A percentile compares a stretch with the other conserved stretches of the same genome.
phyloP scores from a whole-genome alignment of 208 protist genomes.

The Leishmania mexicana region DNA sequence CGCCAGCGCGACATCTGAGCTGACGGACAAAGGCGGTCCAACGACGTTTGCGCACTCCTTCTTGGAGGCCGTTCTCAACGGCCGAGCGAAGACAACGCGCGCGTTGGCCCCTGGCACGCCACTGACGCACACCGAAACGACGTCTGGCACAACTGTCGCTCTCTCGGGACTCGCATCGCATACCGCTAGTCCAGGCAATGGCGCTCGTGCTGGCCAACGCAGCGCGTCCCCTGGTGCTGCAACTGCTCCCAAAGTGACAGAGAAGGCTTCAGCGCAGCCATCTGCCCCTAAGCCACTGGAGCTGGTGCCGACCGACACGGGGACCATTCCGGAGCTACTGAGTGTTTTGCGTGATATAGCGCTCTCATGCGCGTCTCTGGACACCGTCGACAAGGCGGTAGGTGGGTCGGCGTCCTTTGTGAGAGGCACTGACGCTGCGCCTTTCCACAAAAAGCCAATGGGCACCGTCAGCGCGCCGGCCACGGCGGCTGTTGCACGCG shows the following conservation, averaged over 20 bases:
- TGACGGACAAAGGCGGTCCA: background rate
- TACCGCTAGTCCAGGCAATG: background rate
- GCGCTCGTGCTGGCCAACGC: background rate
- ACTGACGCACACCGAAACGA: background rate
- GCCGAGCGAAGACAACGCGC: background rate
- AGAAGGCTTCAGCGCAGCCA: background rate
- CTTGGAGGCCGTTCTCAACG: conserved; percentile 24
- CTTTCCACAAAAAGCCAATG: background rate
- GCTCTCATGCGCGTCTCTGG: conserved; percentile 43
- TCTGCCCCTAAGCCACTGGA: conserved; percentile 25
- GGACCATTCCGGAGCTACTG: conserved; percentile 41
- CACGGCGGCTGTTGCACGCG: background rate
- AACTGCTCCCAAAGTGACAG: background rate
- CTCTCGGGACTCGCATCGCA: background rate
- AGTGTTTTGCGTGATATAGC: conserved; percentile 53
- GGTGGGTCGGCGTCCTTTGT: background rate
- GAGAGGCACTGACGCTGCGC: background rate
- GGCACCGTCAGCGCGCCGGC: background rate
- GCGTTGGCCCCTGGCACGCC: background rate
- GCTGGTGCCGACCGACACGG: conserved; percentile 44
- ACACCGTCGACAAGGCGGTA: conserved; percentile 17
- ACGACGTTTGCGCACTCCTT: conserved; percentile 5
- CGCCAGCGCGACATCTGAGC: background rate
- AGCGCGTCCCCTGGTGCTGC: background rate
- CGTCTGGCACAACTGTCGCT: background rate